Conservation (phyloP, 1,284 basidiomycete species). For the Taiwanofungus camphoratus region DNA sequence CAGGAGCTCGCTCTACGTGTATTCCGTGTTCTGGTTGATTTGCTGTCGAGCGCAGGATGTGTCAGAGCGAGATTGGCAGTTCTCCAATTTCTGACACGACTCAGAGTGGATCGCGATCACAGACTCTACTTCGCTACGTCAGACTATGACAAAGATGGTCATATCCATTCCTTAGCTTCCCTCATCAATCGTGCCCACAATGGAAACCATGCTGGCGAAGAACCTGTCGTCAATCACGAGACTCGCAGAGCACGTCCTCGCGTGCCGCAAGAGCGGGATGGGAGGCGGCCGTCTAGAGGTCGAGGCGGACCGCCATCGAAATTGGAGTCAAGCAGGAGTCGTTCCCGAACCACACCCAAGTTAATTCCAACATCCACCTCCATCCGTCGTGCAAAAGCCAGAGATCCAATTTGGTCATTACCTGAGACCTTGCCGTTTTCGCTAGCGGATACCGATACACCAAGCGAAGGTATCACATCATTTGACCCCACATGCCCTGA, state of each 20-base stretch:
- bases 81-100: conserved; percentile 84
- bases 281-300: conserved; percentile 53
- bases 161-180: conserved; percentile 44
- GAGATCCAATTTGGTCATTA: conserved; percentile 68
- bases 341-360: conserved; percentile 49
- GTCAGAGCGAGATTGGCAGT: conserved; percentile 65
- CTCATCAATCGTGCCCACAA: conserved; percentile 45
- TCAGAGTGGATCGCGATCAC: conserved; percentile 91
- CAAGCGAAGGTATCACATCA: conserved; percentile 70
- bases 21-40: conserved; percentile 43
- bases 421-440: conserved; percentile 75
- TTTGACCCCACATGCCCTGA: conserved; percentile 63
- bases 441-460: conserved; percentile 55
- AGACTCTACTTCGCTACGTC: conserved; percentile 65
- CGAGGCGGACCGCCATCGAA: conserved; percentile 41
- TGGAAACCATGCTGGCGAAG: conserved; percentile 14
- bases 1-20: conserved; percentile 46
- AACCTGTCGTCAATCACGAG: conserved; percentile 27
- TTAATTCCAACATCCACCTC: conserved; percentile 26
- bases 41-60: conserved; percentile 44
- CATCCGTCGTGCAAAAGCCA: conserved; percentile 26
- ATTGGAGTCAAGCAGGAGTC: conserved; percentile 59
- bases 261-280: conserved; percentile 47
- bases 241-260: conserved; percentile 44
- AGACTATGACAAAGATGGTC: conserved; percentile 49